A percentile compares a stretch with the other conserved stretches of the same genome.
phyloP scores from a whole-genome alignment of 805 yeast genomes.

The Spathaspora sp. region DNA sequence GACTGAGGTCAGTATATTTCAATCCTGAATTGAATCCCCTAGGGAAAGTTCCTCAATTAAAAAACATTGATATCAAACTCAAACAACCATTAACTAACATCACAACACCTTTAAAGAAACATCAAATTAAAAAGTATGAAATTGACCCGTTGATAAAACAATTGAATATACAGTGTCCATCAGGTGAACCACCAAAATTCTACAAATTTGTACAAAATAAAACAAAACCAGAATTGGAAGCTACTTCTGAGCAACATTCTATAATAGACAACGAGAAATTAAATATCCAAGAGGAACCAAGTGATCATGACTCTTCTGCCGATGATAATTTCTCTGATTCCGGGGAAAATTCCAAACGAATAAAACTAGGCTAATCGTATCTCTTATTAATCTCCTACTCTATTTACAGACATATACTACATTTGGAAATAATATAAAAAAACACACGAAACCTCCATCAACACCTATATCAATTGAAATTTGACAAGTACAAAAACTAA shows the following conservation, averaged over 20 bases:
- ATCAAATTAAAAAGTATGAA: constrained; percentile 12
- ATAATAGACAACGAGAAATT: neutral
- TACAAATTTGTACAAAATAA: constrained; percentile 40
- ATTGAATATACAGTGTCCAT: constrained; percentile 34
- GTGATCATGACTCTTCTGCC: constrained; percentile 5
- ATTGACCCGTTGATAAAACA: constrained; percentile 26
- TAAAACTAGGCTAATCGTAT: neutral
- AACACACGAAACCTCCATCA: neutral
- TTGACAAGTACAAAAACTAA: neutral
- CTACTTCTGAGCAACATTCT: neutral
- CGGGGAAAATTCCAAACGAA: neutral
- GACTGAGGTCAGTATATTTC: constrained; percentile 51
- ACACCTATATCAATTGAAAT: neutral
- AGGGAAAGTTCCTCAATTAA: constrained; percentile 48
- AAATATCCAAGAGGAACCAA: neutral
- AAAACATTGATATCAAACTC: constrained; percentile 3
- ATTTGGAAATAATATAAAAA: neutral
- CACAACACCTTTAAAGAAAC: constrained; percentile 27
- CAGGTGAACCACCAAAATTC: constrained; percentile 42
- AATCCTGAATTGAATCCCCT: constrained; percentile 65
- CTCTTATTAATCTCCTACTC: neutral
- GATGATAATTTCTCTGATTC: constrained; percentile 3
- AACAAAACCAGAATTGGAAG: constrained; percentile 4
- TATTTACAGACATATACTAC: neutral
- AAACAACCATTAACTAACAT: constrained; percentile 20